Base-by-base conservation (phyloP, 345 rosid genomes). In the Citrus inodora region DNA sequence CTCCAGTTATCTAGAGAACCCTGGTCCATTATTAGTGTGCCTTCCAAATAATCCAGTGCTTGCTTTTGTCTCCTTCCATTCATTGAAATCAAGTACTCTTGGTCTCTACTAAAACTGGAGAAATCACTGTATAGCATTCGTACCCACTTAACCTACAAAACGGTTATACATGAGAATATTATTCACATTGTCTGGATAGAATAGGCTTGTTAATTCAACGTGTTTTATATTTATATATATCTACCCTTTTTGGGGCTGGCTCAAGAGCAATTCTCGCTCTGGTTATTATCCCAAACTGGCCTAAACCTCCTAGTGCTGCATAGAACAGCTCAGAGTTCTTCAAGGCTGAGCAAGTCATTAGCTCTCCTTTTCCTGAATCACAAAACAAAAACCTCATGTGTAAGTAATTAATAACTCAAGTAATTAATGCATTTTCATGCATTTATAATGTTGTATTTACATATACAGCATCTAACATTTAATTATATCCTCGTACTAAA, bases 281-380 rank as follows among this genome's bases (percentile, higher is more conserved):
- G 25, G 95, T 90, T 79, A 91, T 91, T 2, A 93, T 89, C 7
- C 97, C 97, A 83, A 93, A 93, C 80, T 93, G 97, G 76, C 97
- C 97, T 77, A 93, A 77, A 11, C 97, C 97, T 27, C 97, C 97
- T 9, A 93, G 76, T 76, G 86, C 97, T 24, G 89, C 93, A 80
- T 83, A 82, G 78, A 91, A 93, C 40, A 93, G 81, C 66, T 93
- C 92, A 1, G 93, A 85, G 73, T 90, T 88, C 32, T 81, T 62
- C 73, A 64, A 11, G 27, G 83, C 67, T 16, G 95, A 91, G 82
- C 97, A 93, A 56, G 90, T 87, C 76, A 89, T 55, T 10, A 85
- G 77, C 79, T 91, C 89, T 7, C 91, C 95, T 78, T 83, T 92
- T 72, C 97, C 97, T 92, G 90, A 46, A 70, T 32, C 56, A 55